phyloP scores from a whole-genome alignment of 805 yeast genomes.

The Yarrowia yakushimensis region DNA sequence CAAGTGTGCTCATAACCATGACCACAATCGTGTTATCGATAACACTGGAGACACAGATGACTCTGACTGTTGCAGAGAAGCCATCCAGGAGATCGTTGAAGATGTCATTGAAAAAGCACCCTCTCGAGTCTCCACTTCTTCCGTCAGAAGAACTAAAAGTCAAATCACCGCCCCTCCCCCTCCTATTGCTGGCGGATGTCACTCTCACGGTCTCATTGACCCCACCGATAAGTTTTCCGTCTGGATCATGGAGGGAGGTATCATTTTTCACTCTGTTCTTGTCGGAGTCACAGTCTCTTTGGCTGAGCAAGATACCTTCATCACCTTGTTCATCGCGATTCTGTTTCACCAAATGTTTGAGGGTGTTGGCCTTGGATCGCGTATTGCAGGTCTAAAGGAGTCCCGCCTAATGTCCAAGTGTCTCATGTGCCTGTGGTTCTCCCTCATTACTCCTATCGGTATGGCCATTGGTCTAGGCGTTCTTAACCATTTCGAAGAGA shows the following conservation, averaged over 20 bases:
- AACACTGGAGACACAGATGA: neutral
- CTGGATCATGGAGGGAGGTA: slow-evolving; percentile 61
- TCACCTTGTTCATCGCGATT: slow-evolving; percentile 58
- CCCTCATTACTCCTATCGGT: slow-evolving; percentile 67
- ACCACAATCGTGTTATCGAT: neutral
- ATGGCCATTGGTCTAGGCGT: slow-evolving; percentile 78
- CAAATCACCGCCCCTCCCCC: neutral
- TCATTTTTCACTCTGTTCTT: slow-evolving; percentile 78
- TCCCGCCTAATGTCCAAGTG: slow-evolving; percentile 13
- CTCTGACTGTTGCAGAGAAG: neutral
- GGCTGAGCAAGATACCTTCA: slow-evolving; percentile 72
- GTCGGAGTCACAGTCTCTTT: slow-evolving; percentile 76
- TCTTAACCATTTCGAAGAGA: slow-evolving; percentile 53
- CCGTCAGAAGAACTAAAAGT: neutral
- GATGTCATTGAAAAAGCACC: slow-evolving; percentile 7
- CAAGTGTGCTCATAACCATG: neutral
- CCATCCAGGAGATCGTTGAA: neutral
- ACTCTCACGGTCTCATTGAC: slow-evolving; percentile 24
- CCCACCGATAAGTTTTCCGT: slow-evolving; percentile 26
- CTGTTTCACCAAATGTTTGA: slow-evolving; percentile 68
- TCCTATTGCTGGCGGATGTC: slow-evolving; percentile 13
- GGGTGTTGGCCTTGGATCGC: slow-evolving; percentile 80
- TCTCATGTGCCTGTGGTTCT: slow-evolving; percentile 44
- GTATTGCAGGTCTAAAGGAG: slow-evolving; percentile 61
- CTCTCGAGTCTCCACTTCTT: neutral